phyloP scores from a whole-genome alignment of 345 rosid genomes.

The Brassica rapa region DNA sequence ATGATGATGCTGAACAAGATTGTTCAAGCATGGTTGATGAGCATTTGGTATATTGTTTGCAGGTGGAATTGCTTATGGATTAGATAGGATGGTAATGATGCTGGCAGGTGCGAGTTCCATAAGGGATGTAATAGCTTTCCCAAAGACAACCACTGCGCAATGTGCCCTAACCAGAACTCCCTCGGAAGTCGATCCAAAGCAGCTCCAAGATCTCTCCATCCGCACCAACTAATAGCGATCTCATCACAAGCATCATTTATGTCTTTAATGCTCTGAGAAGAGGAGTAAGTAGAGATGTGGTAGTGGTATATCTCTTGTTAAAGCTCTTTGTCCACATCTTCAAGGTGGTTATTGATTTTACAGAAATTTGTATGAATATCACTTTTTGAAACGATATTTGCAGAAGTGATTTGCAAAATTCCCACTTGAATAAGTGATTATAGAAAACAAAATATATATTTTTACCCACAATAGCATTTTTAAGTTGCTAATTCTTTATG shows the following conservation, averaged over 20 bases:
- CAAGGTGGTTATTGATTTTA: neutral
- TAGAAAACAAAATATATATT: neutral
- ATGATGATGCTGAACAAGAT: constrained; percentile 14
- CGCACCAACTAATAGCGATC: constrained; percentile 41
- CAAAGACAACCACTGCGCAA: constrained; percentile 92
- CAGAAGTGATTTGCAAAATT: constrained; percentile 1
- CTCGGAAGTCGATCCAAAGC: constrained; percentile 85
- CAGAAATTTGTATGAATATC: constrained; percentile 17
- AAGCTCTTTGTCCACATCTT: constrained; percentile 14
- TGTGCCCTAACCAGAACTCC: constrained; percentile 92
- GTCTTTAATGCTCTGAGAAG: neutral
- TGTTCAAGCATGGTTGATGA: constrained; percentile 15
- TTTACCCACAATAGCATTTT: neutral
- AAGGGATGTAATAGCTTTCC: constrained; percentile 95
- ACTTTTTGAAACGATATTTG: constrained; percentile 18
- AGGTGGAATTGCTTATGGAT: constrained; percentile 97
- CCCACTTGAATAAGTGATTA: neutral
- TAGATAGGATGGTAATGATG: constrained; percentile 93
- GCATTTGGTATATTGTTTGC: constrained; percentile 28
- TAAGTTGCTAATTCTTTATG: neutral
- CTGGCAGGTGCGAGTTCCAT: constrained; percentile 76
- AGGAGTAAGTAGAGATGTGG: neutral
- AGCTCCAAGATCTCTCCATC: constrained; percentile 72
- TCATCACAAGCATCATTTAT: constrained; percentile 9
- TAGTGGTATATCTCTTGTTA: neutral